Percentiles rank a stretch among this genome's conserved stretches.
Evolutionary conservation across 2,329 filamentous ascomycete species (phyloP).

Genomic region (Curvularia sp.): DNA sequence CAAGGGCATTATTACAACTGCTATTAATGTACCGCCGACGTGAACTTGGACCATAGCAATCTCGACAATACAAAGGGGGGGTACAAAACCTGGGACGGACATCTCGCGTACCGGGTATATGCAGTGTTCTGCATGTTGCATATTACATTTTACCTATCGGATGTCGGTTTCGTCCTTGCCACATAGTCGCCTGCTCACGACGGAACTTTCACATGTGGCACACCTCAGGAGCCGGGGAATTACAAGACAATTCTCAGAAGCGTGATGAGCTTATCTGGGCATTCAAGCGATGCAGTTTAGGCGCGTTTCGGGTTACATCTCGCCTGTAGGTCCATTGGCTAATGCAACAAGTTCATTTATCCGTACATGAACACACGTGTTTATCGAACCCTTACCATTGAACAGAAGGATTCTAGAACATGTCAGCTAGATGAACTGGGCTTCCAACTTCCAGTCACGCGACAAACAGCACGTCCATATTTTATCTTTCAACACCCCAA

Average conservation of each 20-base stretch:
- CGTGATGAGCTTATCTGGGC: background rate
- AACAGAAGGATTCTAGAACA: constrained; percentile 2
- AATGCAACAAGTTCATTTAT: background rate
- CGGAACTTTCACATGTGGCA: background rate
- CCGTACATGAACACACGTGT: background rate
- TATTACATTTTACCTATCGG: background rate
- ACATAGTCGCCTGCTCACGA: background rate
- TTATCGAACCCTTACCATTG: background rate
- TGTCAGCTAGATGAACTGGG: background rate
- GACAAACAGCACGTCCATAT: background rate
- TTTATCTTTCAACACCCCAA: background rate
- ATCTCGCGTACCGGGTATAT: constrained; percentile 11
- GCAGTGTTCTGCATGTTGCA: constrained; percentile 2
- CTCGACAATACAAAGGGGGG: background rate
- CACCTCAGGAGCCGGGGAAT: background rate
- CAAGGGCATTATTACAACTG: background rate
- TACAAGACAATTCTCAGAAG: background rate
- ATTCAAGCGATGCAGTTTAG: background rate
- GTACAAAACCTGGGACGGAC: background rate
- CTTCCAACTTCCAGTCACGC: background rate
- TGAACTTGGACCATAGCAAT: constrained; percentile 5
- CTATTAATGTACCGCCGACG: constrained; percentile 14
- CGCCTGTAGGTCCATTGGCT: background rate
- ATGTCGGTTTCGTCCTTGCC: background rate
- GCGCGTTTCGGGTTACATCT: background rate